Evolutionary conservation across 2,329 filamentous ascomycete genomes (phyloP), one percentile per base, ranked within the genome.

Genomic region (Beauveria asiatica): DNA sequence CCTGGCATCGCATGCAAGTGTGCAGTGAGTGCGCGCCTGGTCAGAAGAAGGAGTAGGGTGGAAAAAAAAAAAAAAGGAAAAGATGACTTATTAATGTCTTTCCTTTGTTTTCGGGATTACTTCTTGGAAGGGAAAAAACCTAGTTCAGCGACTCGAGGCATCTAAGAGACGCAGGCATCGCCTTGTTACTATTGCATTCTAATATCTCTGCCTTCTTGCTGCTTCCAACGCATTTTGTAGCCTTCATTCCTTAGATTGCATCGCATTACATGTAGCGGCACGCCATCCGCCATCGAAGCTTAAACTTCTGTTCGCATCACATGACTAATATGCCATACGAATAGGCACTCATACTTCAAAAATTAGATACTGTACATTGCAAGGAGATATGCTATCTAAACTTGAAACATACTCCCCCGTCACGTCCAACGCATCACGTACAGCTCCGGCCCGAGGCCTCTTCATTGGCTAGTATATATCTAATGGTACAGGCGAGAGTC

Each of bases 1-100:
- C 83, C 1, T 88, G 85, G 85, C 84, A 88, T 68, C 78, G 83
- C 2, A 75, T 87, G 3, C 70, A 67, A 51, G 66, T 77, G 3
- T 75, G 69, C 37, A 66, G 71, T 11, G 72, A 75, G 44, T 72
- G 72, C 57, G 61, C 67, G 1, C 62, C 42, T 59, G 23, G 17
- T n/a, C 56, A 57, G 37, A 41, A 55, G 21, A 19, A 25, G 19
- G 21, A 55, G 25, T 19, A 49, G 25, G 21, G 21, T 19, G 42
- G 17, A 19, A 16, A 25, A 4, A 7, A 3, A 19, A 10, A 56
- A 19, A 19, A 25, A 8, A 7, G 6, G 27, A 10, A 56, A 25
- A 46, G 11, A 30, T 17, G 11, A 8, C 6, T 19, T 19, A 19
- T 17, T 11, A 0, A 6, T 17, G 6, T 46, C 10, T 37, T 21